Conservation (phyloP, 1,284 basidiomycete species). For the Naganishia sp. region DNA sequence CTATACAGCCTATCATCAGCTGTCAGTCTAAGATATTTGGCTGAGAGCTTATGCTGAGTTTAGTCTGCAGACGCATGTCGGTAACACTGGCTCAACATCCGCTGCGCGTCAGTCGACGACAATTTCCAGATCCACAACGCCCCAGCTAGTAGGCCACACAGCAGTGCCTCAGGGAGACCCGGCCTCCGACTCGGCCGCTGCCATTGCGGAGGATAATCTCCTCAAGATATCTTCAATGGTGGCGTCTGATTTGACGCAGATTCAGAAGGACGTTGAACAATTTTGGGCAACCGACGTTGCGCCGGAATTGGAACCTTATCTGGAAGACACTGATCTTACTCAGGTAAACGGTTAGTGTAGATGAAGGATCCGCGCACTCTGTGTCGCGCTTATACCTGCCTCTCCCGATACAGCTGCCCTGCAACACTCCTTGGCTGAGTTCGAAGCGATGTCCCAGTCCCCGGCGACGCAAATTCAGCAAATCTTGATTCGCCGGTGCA, state of each 20-base stretch:
- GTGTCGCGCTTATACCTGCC: no score
- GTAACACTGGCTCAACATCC: background rate
- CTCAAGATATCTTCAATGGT: conserved; percentile 40
- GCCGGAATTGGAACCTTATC: background rate
- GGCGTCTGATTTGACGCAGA: conserved; percentile 42
- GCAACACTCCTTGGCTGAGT: conserved; percentile 13
- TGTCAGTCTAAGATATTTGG: background rate
- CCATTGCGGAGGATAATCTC: conserved; percentile 40
- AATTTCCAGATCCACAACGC: conserved; percentile 20
- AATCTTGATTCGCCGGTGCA: conserved; percentile 74
- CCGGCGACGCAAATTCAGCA: conserved; percentile 63
- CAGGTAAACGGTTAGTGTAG: conserved; percentile 6
- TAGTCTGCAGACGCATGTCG: background rate
- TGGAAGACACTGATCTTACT: conserved; percentile 9
- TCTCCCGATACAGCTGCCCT: conserved; percentile 19
- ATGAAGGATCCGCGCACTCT: background rate
- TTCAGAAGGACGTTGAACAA: conserved; percentile 34
- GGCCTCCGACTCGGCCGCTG: conserved; percentile 34
- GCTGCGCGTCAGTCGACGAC: conserved; percentile 2
- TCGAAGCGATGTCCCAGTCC: conserved; percentile 16
- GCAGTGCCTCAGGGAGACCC: conserved; percentile 28
- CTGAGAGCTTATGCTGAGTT: background rate
- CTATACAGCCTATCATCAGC: conserved; percentile 12
- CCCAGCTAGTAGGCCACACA: conserved; percentile 4
- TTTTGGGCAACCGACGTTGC: conserved; percentile 35